phyloP scores from a whole-genome alignment of 257 asterid species.

The Fraxinus anomala region DNA sequence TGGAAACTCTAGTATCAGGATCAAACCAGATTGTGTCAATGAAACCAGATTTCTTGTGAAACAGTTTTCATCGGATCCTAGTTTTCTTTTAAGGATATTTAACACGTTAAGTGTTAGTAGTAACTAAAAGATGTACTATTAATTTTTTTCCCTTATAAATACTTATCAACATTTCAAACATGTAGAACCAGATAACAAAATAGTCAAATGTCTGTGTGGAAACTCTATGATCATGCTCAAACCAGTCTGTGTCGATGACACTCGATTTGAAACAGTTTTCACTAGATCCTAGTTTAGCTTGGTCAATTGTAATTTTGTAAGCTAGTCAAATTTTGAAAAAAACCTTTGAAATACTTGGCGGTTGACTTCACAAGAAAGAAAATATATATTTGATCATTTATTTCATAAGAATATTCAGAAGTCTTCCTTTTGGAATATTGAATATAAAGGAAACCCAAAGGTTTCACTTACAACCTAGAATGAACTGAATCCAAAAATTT shows the following conservation, averaged over 20 bases:
- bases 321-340: background rate
- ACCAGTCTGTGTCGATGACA: background rate
- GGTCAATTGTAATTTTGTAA: background rate
- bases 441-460: background rate
- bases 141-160: too few relatives aligned
- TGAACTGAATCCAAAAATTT: background rate
- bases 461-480: background rate
- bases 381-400: background rate
- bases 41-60: background rate
- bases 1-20: background rate
- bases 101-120: background rate
- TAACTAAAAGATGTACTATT: background rate
- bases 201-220: background rate
- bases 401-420: background rate
- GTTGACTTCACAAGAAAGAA: background rate
- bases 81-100: background rate
- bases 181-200: background rate
- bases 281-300: background rate
- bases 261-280: background rate
- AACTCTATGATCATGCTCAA: background rate
- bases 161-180: background rate
- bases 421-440: background rate
- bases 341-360: background rate
- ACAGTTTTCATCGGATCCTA: background rate
- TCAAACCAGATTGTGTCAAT: background rate